Evolutionary conservation across 148 eudicot genomes (phyloP).

Genomic region (Linanthus parryae): DNA sequence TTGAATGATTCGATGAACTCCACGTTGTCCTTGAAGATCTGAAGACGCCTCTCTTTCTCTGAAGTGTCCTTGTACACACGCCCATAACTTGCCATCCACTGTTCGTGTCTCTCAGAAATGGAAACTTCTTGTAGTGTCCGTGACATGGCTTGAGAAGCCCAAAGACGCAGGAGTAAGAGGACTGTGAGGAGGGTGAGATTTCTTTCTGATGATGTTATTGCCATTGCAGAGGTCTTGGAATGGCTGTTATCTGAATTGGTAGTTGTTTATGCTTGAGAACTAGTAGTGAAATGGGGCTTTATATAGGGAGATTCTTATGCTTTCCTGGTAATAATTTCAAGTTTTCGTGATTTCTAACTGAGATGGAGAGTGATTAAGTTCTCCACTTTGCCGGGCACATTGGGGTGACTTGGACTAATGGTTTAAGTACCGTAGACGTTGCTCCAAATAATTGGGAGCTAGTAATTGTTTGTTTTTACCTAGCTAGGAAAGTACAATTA

Average conservation of each 20-base stretch:
- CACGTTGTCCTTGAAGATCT: conserved; percentile 12
- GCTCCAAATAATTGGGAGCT: too few species aligned
- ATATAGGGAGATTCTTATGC: too few species aligned
- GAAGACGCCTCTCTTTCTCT: conserved; percentile 11
- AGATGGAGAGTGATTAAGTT: too few species aligned
- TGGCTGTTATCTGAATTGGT: too few species aligned
- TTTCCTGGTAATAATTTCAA: too few species aligned
- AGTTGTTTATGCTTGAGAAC: too few species aligned
- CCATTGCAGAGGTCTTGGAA: conserved; percentile 8
- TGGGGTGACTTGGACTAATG: not conserved
- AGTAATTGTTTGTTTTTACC: too few species aligned
- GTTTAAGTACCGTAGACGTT: not conserved
- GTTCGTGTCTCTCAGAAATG: conserved; percentile 6
- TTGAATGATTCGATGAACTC: conserved; percentile 13
- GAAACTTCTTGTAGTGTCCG: conserved; percentile 3
- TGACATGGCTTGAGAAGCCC: conserved; percentile 10
- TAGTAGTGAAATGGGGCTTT: too few species aligned
- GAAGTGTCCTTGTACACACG: conserved; percentile 9
- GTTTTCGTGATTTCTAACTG: too few species aligned
- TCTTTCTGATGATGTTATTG: not conserved
- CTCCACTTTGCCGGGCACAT: not conserved
- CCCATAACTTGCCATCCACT: conserved; percentile 12
- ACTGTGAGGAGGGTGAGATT: conserved; percentile 5
- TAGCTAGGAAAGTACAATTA: too few species aligned
- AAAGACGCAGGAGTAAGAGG: conserved; percentile 1